These are phyloP conservation scores for Beauveria caledonica DNA, from an alignment of 2,329 filamentous ascomycete species.

Conservation along the genomic window DNA sequence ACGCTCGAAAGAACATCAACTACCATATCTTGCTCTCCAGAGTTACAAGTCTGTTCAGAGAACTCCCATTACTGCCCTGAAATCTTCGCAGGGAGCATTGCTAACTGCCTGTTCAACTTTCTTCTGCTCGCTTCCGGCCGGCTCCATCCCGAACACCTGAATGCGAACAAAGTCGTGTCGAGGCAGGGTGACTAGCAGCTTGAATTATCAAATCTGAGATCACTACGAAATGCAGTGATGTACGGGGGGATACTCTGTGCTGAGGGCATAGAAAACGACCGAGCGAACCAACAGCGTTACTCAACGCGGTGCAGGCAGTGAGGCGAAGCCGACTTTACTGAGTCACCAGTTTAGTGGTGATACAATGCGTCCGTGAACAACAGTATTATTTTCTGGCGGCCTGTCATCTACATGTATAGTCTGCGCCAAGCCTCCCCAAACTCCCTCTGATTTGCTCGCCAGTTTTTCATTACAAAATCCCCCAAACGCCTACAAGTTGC, in stretches of 20 bases:
- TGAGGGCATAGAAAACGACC: background rate
- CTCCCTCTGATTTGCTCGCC: too few relatives aligned
- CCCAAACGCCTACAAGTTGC: background rate
- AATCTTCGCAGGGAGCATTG: background rate
- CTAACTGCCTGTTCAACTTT: background rate
- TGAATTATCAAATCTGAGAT: too few relatives aligned
- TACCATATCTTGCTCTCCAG: background rate
- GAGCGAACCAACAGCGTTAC: background rate
- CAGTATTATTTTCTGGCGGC: background rate
- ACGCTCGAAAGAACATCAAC: background rate
- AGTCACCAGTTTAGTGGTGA: background rate
- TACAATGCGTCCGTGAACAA: background rate
- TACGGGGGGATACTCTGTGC: too few relatives aligned
- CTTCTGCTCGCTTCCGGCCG: background rate
- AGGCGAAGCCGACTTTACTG: background rate
- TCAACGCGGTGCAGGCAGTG: background rate
- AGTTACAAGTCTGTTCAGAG: background rate
- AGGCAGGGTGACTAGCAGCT: too few relatives aligned
- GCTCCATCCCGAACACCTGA: background rate
- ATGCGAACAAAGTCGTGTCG: background rate
- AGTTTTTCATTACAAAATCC: too few relatives aligned
- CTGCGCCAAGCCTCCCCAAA: too few relatives aligned
- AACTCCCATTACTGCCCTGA: background rate
- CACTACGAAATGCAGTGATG: too few relatives aligned
- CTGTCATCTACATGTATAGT: too few relatives aligned